Evolutionary conservation across 495 filamentous ascomycete species (phyloP), one percentile per base, ranked within the genome.

Genomic region (Neurospora sp.): DNA sequence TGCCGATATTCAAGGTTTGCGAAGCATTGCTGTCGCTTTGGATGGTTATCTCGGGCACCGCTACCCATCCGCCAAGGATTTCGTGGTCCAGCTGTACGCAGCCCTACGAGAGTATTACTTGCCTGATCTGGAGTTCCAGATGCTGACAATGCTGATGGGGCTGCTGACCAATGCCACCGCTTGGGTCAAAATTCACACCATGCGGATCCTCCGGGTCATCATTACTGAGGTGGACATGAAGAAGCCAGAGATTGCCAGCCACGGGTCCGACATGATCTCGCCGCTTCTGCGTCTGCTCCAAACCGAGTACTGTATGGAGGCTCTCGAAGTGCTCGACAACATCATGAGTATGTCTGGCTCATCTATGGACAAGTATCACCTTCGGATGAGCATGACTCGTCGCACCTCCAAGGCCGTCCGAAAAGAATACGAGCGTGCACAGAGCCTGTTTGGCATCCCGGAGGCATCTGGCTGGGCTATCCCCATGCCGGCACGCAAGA

Each of bases 381-480:
- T 99, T 59, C 89, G 96, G 31, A 99, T 98, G 96, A 97, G 93
- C 82, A 97, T 98, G 92, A 93, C 92, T 8, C 87, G 90, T 44
- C 89, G 89, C 31, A 92, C 92, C 23, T 94, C 93, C 2, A 91
- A 92, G 75, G 90, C 91, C 0, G 90, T 94, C 69, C 90, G 92
- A 48, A 98, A 98, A 78, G 93, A 97, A 80, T 98, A 97, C 78
- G 96, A 97, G 77, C 91, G 92, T 39, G 96, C 93, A 6, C 91
- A 97, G 78, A 97, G 93, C 78, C 84, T 99, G 27, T 99, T 98
- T 79, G 96, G 96, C 69, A 98, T 99, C 73, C 96, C 96, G 2
- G 94, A 98, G 79, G 92, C 93, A 37, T 94, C 92, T 4, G 96
- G 96, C 8, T 99, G 96, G 96, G 94, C 96, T 1, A 92, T 99